A percentile compares a stretch with the other conserved stretches of the same genome.
Evolutionary conservation across 257 asterid genomes (phyloP).

Genomic region (Forsythia viridissima): DNA sequence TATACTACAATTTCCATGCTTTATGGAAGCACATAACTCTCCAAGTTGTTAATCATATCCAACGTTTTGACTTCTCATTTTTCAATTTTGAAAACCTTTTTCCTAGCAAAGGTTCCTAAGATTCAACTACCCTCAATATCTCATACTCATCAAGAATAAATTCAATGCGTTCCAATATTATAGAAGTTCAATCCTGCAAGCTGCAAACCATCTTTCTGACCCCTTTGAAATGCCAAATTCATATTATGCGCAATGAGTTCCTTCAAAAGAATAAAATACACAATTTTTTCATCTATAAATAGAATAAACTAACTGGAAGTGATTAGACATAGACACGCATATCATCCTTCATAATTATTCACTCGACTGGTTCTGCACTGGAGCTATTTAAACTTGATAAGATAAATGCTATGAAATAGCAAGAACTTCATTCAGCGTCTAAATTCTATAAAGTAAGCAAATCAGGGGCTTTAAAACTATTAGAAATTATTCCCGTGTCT

Average conservation of each 20-base stretch:
- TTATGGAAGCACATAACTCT: no score
- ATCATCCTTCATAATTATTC: not conserved
- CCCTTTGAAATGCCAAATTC: not conserved
- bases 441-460: no score
- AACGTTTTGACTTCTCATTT: no score
- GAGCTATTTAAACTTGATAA: not conserved
- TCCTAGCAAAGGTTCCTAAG: no score
- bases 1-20: no score
- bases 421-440: no score
- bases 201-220: not conserved
- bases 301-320: not conserved
- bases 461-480: not conserved
- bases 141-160: not conserved
- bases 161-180: not conserved
- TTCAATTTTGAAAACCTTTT: no score
- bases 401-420: not conserved
- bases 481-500: not conserved
- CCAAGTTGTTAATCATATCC: no score
- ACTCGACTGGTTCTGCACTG: not conserved
- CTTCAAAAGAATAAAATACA: not conserved
- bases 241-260: not conserved
- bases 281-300: not conserved
- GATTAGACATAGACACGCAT: not conserved
- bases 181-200: not conserved
- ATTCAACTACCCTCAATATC: not conserved